Base-by-base conservation (phyloP, 352 stramenopile genomes). In the Aphanomyces cochlioides region DNA sequence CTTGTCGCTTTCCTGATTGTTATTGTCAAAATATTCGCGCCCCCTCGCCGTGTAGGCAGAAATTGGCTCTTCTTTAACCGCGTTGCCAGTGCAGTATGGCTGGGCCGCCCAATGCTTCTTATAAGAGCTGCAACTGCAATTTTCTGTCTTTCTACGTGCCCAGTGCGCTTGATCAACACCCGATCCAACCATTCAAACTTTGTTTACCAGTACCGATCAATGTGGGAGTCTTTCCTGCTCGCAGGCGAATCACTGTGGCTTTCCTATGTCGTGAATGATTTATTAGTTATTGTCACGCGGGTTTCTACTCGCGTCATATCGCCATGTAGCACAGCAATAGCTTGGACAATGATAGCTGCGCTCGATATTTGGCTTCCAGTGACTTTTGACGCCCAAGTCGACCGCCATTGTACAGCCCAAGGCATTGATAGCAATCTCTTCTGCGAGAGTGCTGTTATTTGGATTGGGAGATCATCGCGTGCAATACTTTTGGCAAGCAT, bases 31-130 rank as follows among this genome's bases (percentile, higher is more conserved):
- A 19, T 38, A 12, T 39, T 36, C 17, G 19, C 10, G 17, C 12
- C 21, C 4, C 38, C 36, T 7, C 38, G 12, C 13, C 37, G 17
- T 36, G 38, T 50, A 6, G 54, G 64, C 19, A 38, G 7, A 45
- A 70, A 70, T 41, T 70, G 64, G 64, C 60, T 70, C 47, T 21
- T 61, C 47, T 70, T 70, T 48, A 70, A 70, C 47, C 64, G 64
- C 3, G 50, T 70, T 39, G 64, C 64, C 6, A 57, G 64, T 7
- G 47, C 64, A 7, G 36, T 37, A 2, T 70, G 64, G 64, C 34
- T 70, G 5, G 64, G 64, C 15, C 64, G 64, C 8, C 64, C 64
- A 21, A 12, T 70, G 7, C 36, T 70, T 7, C 17, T 70, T 6
- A 15, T 70, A 5, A 45, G 64, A 15, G 34, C 17, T 7, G n/a